Base-by-base conservation (phyloP, 345 rosid genomes). In the Eutrema japonicum region DNA sequence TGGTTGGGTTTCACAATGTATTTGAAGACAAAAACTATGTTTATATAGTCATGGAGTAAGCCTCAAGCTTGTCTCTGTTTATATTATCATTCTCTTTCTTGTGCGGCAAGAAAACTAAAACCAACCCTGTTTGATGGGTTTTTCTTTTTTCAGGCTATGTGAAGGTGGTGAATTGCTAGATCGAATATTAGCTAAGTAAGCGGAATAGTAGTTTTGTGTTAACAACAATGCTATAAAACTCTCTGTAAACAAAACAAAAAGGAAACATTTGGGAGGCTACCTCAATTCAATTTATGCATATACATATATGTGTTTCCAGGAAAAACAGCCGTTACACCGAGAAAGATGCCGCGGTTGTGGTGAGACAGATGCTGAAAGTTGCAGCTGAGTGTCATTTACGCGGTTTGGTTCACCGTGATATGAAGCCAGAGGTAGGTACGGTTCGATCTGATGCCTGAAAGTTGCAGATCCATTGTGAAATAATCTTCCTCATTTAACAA, bases 391-490 rank as follows among this genome's bases (percentile, higher is more conserved):
- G 99, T 76, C 99, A 96, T 80, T 79, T 96, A 53, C 91, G 82
- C 71, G 97, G 99, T 65, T 78, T 92, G 68, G 96, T 96, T 64
- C 99, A 96, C 71, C 89, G 98, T 8, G 99, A 96, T 77, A 85
- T 96, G 99, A 96, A 92, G 75, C 98, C 98, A 14, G 99, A 96
- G 96, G 99, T 96, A 93, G 97, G 98, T 91, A 86, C 7, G 7
- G 10, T 42, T 62, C 52, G 16, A 63, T 22, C n/a, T 8, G 0
- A 45, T 60, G 30, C 40, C 32, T 37, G 3, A 11, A 60, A n/a
- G 9, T 52, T 50, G 2, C 35, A 66, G 11, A 13, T 26, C 22
- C 59, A 52, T 66, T 13, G 43, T 61, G 14, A 61, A 71, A 61
- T 10, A 16, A 50, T 8, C 43, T 40, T 7, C 52, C 35, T 68